These are phyloP conservation scores for Noccaea caerulescens DNA, from an alignment of 345 rosid genomes.

Conservation along the genomic window DNA sequence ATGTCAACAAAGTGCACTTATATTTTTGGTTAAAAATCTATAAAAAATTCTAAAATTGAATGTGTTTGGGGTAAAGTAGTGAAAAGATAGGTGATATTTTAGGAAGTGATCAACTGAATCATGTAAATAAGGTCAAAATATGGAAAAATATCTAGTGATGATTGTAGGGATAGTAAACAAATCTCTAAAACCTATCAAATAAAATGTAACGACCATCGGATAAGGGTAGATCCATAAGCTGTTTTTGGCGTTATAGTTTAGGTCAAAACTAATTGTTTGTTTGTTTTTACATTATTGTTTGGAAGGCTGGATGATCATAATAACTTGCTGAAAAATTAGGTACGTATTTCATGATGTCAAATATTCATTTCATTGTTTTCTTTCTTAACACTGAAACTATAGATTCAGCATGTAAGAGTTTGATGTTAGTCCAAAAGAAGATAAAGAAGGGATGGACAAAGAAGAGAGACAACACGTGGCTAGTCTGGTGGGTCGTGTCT, in stretches of 20 bases:
- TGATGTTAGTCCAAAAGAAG: constrained; percentile 5
- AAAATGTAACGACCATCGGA: too few species aligned
- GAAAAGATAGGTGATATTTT: too few species aligned
- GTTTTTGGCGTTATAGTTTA: background rate
- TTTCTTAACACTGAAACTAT: background rate
- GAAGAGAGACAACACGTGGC: constrained; percentile 34
- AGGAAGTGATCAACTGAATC: too few species aligned
- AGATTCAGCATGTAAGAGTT: background rate
- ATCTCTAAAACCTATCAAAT: too few species aligned
- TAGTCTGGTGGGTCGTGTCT: constrained; percentile 34
- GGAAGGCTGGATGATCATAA: background rate
- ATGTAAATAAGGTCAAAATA: too few species aligned
- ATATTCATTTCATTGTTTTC: background rate
- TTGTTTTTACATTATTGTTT: background rate
- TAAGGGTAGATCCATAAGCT: too few species aligned
- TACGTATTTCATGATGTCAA: constrained; percentile 29
- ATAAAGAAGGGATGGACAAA: background rate
- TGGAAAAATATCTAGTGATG: too few species aligned
- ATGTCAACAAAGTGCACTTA: too few species aligned
- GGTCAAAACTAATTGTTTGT: background rate
- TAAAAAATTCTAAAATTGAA: too few species aligned
- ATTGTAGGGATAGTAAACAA: too few species aligned
- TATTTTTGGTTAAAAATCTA: too few species aligned
- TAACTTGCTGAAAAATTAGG: constrained; percentile 3
- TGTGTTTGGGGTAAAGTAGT: too few species aligned